A percentile compares a stretch with the other conserved stretches of the same genome.
phyloP scores from a whole-genome alignment of 805 yeast genomes.

The Tetrapisispora pingtungensis region DNA sequence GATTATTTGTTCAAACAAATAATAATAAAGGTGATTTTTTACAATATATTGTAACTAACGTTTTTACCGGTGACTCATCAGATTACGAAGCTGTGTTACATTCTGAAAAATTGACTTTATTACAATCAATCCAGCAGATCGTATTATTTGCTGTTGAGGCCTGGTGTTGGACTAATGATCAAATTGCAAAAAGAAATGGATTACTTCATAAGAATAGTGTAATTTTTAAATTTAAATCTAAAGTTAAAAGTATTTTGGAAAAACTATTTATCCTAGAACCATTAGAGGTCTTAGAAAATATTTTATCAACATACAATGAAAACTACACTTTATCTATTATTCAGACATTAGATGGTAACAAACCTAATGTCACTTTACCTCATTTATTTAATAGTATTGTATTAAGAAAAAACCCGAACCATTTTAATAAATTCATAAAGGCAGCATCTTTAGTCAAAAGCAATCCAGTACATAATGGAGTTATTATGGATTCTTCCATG shows the following conservation, averaged over 20 bases:
- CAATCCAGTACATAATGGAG: conserved; percentile 2
- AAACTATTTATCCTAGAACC: conserved; percentile 58
- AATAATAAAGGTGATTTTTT: conserved; percentile 21
- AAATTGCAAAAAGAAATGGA: conserved; percentile 7
- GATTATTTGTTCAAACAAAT: conserved; percentile 10
- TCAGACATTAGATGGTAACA: conserved; percentile 75
- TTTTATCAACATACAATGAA: conserved; percentile 34
- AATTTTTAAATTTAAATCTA: conserved; percentile 55
- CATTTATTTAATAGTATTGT: conserved; percentile 40
- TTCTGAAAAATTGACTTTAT: conserved; percentile 42
- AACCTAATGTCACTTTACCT: conserved; percentile 66
- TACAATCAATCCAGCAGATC: conserved; percentile 56
- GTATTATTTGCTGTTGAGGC: conserved; percentile 45
- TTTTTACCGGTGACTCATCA: conserved; percentile 24
- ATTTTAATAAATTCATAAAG: conserved; percentile 18
- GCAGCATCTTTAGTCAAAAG: conserved; percentile 6
- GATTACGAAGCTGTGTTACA: conserved; percentile 34
- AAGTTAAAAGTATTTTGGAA: conserved; percentile 57
- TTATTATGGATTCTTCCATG: conserved; percentile 34
- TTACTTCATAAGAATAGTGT: conserved; percentile 30
- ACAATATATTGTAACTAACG: conserved; percentile 28
- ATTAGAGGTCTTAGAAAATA: conserved; percentile 57
- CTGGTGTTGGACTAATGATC: conserved; percentile 50
- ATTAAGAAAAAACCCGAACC: conserved; percentile 17
- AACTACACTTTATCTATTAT: conserved; percentile 28